These are phyloP conservation scores for Pseudogymnoascus sp. DNA, from an alignment of 2,329 filamentous ascomycete genomes.

Conservation along the genomic window DNA sequence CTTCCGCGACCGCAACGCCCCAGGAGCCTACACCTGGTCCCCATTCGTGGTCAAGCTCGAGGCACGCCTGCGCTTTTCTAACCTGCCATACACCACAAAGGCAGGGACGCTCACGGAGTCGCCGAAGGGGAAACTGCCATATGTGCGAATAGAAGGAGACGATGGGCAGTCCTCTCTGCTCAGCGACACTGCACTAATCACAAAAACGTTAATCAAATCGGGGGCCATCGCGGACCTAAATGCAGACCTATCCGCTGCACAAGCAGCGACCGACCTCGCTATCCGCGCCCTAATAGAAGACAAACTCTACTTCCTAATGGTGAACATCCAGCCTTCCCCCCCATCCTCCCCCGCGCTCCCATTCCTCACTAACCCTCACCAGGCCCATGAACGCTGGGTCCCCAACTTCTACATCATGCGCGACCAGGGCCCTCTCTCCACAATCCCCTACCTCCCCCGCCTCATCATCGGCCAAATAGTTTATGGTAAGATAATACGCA, in stretches of 20 bases:
- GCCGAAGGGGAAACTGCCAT: slow-evolving; percentile 54
- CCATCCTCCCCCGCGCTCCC: not conserved
- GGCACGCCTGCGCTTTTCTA: slow-evolving; percentile 47
- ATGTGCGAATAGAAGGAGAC: slow-evolving; percentile 32
- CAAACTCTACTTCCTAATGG: slow-evolving; percentile 48
- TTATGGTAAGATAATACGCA: slow-evolving; percentile 34
- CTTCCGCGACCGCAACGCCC: not conserved
- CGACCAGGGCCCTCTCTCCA: slow-evolving; percentile 34
- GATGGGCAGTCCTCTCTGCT: slow-evolving; percentile 30
- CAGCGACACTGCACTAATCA: slow-evolving; percentile 49
- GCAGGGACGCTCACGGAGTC: slow-evolving; percentile 17
- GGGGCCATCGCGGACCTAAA: slow-evolving; percentile 42
- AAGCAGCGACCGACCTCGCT: slow-evolving; percentile 41
- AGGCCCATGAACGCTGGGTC: slow-evolving; percentile 47
- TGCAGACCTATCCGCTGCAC: slow-evolving; percentile 28
- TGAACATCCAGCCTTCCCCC: slow-evolving; percentile 19
- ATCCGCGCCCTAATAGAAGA: slow-evolving; percentile 50
- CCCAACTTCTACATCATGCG: slow-evolving; percentile 53
- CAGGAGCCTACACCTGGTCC: slow-evolving; percentile 37
- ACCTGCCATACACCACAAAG: slow-evolving; percentile 37
- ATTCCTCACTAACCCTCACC: not conserved
- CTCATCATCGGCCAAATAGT: slow-evolving; percentile 42
- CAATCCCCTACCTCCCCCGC: slow-evolving; percentile 43
- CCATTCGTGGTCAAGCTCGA: slow-evolving; percentile 57
- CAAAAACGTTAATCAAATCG: slow-evolving; percentile 33